phyloP scores from a whole-genome alignment of 495 filamentous ascomycete genomes.

The Hypoxylon crocopeplum region DNA sequence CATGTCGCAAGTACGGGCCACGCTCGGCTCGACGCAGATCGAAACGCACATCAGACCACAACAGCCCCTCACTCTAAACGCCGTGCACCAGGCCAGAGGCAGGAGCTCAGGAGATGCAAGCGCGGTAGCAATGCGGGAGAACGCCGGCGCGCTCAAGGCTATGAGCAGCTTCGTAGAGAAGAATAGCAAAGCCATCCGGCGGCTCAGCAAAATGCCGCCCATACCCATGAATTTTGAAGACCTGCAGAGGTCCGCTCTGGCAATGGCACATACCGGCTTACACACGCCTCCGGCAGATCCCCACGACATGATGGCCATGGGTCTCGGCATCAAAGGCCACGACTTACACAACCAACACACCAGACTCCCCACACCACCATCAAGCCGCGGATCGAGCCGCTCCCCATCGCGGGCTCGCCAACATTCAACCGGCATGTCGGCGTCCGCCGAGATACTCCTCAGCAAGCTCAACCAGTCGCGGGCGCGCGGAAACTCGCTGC shows the following conservation, averaged over 20 bases:
- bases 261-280: slow-evolving; percentile 15
- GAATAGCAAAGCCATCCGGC: slow-evolving; percentile 54
- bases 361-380: slow-evolving; percentile 44
- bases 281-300: slow-evolving; percentile 36
- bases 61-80: slow-evolving; percentile 45
- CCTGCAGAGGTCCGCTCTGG: slow-evolving; percentile 25
- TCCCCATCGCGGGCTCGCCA: slow-evolving; percentile 23
- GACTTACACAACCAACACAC: neutral
- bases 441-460: slow-evolving; percentile 30
- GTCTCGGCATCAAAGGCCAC: slow-evolving; percentile 19
- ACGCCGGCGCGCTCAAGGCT: slow-evolving; percentile 48
- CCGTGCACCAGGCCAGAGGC: slow-evolving; percentile 45
- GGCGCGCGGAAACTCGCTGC: slow-evolving; percentile 6
- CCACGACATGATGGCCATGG: slow-evolving; percentile 2
- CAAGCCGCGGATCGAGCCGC: slow-evolving; percentile 37
- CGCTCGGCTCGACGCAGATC: slow-evolving; percentile 34
- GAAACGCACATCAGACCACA: slow-evolving; percentile 21
- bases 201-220: slow-evolving; percentile 51
- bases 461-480: slow-evolving; percentile 35
- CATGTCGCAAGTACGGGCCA: slow-evolving; percentile 49
- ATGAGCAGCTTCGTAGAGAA: slow-evolving; percentile 55
- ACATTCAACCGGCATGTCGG: slow-evolving; percentile 19
- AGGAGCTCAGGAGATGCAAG: slow-evolving; percentile 39
- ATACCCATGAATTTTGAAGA: slow-evolving; percentile 46
- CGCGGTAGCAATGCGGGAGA: slow-evolving; percentile 46